A percentile compares a stretch with the other conserved stretches of the same genome.
phyloP scores from a whole-genome alignment of 768 basidiomycete species.

The Rhodotorula graminis region DNA sequence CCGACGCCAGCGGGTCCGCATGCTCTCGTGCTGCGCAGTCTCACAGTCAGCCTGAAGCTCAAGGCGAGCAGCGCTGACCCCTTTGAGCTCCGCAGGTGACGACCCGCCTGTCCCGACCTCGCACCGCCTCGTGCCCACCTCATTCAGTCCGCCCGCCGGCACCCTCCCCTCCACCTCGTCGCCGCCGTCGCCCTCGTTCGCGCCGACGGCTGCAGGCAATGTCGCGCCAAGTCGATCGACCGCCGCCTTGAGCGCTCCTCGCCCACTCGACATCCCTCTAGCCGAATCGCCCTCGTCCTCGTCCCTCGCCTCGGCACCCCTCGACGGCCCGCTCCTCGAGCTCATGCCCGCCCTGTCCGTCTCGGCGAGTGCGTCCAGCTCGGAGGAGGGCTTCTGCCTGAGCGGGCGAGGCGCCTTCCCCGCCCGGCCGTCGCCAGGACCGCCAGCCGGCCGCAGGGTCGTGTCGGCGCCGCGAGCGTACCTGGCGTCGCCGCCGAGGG shows the following conservation, averaged over 20 bases:
- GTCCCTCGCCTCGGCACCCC: background rate
- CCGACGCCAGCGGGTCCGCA: too few relatives aligned
- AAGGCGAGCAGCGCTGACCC: too few relatives aligned
- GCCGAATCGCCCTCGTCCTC: background rate
- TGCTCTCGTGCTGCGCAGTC: too few relatives aligned
- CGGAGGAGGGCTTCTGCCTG: background rate
- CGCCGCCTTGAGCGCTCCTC: background rate
- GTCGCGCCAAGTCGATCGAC: background rate
- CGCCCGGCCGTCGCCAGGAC: background rate
- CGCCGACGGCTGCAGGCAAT: background rate
- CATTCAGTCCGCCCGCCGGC: too few relatives aligned
- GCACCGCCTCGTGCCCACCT: too few relatives aligned
- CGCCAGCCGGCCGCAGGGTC: background rate
- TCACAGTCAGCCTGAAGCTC: too few relatives aligned
- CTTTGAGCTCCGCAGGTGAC: too few relatives aligned
- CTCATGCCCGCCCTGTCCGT: conserved; percentile 12
- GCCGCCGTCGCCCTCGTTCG: too few relatives aligned
- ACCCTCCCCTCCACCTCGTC: too few relatives aligned
- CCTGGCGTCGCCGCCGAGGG: conserved; percentile 6
- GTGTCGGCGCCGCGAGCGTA: background rate
- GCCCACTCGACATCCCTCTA: background rate
- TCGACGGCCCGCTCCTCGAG: conserved; percentile 15
- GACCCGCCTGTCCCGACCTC: too few relatives aligned
- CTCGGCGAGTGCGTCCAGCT: conserved; percentile 8
- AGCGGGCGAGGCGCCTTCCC: too few relatives aligned